Conservation (phyloP, 768 basidiomycete genomes). For the Mycena metata region DNA sequence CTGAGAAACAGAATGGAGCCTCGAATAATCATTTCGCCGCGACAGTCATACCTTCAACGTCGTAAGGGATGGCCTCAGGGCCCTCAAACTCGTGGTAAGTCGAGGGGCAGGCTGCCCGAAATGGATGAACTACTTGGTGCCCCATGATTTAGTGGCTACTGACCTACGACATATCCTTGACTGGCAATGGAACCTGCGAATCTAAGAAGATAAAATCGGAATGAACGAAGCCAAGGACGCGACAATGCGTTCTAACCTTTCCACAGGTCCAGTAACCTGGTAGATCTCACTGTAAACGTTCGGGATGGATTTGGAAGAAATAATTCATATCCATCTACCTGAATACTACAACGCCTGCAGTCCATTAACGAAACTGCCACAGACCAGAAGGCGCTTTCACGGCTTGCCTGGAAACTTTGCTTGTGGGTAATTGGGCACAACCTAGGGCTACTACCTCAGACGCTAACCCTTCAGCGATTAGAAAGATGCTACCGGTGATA, state of each 20-base stretch:
- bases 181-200: slow-evolving; percentile 91
- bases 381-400: slow-evolving; percentile 7
- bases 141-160: slow-evolving; percentile 38
- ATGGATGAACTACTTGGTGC: neutral
- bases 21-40: slow-evolving; percentile 1
- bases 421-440: slow-evolving; percentile 84
- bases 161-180: slow-evolving; percentile 87
- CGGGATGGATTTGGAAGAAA: neutral
- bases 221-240: neutral
- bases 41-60: slow-evolving; percentile 72
- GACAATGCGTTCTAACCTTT: slow-evolving; percentile 56
- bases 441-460: too few relatives aligned
- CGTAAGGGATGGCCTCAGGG: slow-evolving; percentile 90
- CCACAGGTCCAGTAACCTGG: slow-evolving; percentile 97
- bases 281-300: slow-evolving; percentile 83
- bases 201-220: slow-evolving; percentile 5
- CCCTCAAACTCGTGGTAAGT: slow-evolving; percentile 94
- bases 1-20: slow-evolving; percentile 47
- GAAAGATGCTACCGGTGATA: too few relatives aligned
- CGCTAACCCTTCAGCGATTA: too few relatives aligned
- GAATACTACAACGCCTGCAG: slow-evolving; percentile 82
- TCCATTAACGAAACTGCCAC: slow-evolving; percentile 1
- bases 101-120: slow-evolving; percentile 79
- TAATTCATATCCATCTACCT: slow-evolving; percentile 59
- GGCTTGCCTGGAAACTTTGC: slow-evolving; percentile 88